Conservation (phyloP, 2,329 filamentous ascomycete species). For the Periconia digitata region DNA sequence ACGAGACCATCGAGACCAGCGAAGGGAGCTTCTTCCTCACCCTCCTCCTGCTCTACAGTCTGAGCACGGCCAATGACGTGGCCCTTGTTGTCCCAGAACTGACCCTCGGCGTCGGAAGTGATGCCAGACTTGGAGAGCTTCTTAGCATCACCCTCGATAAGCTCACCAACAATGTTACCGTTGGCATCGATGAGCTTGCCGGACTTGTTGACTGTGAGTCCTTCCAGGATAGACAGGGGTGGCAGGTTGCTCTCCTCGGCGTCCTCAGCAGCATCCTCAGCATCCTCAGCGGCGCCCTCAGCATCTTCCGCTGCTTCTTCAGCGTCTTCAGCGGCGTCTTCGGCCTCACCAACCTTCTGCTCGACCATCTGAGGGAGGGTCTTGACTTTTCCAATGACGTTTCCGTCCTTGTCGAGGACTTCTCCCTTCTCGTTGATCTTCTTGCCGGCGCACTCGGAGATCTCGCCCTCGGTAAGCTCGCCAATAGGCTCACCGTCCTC, state of each 20-base stretch:
- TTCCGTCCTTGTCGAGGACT: conserved; percentile 64
- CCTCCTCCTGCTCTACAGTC: conserved; percentile 50
- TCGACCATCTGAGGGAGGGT: conserved; percentile 50
- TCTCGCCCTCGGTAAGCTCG: conserved; percentile 58
- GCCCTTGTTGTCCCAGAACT: conserved; percentile 58
- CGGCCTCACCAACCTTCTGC: conserved; percentile 35
- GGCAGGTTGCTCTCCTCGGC: conserved; percentile 42
- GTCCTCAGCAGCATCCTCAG: conserved; percentile 32
- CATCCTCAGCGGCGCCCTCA: conserved; percentile 34
- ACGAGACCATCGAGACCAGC: conserved; percentile 54
- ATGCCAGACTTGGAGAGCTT: conserved; percentile 54
- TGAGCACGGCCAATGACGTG: conserved; percentile 54
- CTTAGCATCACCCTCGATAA: conserved; percentile 54
- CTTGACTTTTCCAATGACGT: conserved; percentile 63
- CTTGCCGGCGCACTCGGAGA: conserved; percentile 64
- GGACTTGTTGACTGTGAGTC: conserved; percentile 53
- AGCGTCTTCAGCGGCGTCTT: conserved; percentile 33
- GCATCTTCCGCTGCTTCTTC: conserved; percentile 33
- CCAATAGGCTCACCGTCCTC: conserved; percentile 58
- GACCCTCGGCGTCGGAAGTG: conserved; percentile 49
- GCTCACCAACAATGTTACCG: conserved; percentile 52
- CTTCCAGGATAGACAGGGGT: conserved; percentile 53
- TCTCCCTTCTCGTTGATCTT: conserved; percentile 67
- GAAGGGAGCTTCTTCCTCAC: conserved; percentile 52
- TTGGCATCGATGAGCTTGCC: conserved; percentile 53